These are phyloP conservation scores for Neocatenulostroma microsporum DNA, from an alignment of 2,329 filamentous ascomycete species.

Conservation along the genomic window DNA sequence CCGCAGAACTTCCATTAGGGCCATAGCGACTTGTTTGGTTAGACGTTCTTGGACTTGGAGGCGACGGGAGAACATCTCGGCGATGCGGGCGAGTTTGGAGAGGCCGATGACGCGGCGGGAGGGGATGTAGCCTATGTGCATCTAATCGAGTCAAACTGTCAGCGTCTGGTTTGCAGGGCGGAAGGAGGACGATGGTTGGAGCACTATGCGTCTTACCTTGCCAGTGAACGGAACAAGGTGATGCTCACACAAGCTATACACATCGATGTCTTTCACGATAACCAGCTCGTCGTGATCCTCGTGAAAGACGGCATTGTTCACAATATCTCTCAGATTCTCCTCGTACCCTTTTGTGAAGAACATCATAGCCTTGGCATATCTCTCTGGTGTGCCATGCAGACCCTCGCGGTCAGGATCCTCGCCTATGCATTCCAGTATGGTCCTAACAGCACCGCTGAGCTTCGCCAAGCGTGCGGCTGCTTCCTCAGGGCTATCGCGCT, in stretches of 20 bases:
- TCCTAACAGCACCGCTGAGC: constrained; percentile 55
- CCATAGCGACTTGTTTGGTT: constrained; percentile 91
- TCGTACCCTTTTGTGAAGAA: constrained; percentile 97
- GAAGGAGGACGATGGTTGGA: no score
- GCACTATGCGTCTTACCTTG: constrained; percentile 55
- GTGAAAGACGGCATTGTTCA: constrained; percentile 90
- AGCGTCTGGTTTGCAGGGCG: no score
- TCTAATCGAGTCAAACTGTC: no score
- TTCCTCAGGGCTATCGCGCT: constrained; percentile 45
- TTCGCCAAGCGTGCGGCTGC: constrained; percentile 51
- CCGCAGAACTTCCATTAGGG: constrained; percentile 84
- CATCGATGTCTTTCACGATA: constrained; percentile 94
- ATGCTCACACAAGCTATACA: constrained; percentile 92
- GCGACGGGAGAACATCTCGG: constrained; percentile 90
- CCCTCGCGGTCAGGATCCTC: constrained; percentile 60
- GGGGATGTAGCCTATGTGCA: constrained; percentile 99
- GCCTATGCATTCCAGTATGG: constrained; percentile 58
- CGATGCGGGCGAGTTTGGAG: constrained; percentile 90
- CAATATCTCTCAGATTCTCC: constrained; percentile 82
- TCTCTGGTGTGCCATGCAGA: constrained; percentile 60
- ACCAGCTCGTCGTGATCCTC: constrained; percentile 97
- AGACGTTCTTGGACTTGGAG: constrained; percentile 94
- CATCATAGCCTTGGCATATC: constrained; percentile 92
- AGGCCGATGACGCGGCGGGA: constrained; percentile 85
- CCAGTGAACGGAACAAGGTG: constrained; percentile 94